phyloP scores from a whole-genome alignment of 2,329 filamentous ascomycete genomes.

The Cytospora leucostoma region DNA sequence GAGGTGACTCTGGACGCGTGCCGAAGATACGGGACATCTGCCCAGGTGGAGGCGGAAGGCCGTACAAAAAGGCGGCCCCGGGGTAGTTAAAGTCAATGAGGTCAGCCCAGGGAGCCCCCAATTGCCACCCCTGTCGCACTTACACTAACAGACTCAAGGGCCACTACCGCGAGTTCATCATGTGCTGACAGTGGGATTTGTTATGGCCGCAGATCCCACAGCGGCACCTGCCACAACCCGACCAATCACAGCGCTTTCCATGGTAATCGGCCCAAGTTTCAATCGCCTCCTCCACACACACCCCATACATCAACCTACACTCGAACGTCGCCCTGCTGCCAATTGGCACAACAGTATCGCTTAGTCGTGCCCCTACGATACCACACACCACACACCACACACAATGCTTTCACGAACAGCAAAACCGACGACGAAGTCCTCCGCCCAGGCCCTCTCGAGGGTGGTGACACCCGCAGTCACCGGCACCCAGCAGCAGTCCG shows the following conservation, averaged over 20 bases:
- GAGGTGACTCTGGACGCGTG: not conserved
- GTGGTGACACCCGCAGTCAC: conserved; percentile 38
- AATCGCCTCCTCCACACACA: conserved; percentile 26
- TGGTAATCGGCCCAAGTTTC: conserved; percentile 30
- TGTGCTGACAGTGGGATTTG: conserved; percentile 4
- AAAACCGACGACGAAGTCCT: conserved; percentile 43
- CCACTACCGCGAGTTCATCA: not conserved
- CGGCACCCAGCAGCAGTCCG: conserved; percentile 49
- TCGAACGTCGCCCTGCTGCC: conserved; percentile 28
- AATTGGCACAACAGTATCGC: conserved; percentile 37
- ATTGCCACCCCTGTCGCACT: conserved; percentile 11
- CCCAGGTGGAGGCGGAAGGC: no score
- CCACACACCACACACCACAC: conserved; percentile 16
- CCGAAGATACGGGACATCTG: not conserved
- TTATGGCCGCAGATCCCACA: conserved; percentile 7
- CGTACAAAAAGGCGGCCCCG: no score
- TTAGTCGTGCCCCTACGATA: conserved; percentile 41
- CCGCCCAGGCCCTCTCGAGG: conserved; percentile 44
- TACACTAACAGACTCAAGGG: conserved; percentile 13
- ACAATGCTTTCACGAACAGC: conserved; percentile 48
- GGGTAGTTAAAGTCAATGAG: conserved; percentile 14
- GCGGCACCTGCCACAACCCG: conserved; percentile 10
- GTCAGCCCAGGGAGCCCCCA: conserved; percentile 10
- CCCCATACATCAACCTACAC: conserved; percentile 19
- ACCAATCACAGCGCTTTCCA: conserved; percentile 29